A percentile compares a stretch with the other conserved stretches of the same genome.
Conservation (phyloP, 768 basidiomycete genomes). For the Boletus bicolor region DNA sequence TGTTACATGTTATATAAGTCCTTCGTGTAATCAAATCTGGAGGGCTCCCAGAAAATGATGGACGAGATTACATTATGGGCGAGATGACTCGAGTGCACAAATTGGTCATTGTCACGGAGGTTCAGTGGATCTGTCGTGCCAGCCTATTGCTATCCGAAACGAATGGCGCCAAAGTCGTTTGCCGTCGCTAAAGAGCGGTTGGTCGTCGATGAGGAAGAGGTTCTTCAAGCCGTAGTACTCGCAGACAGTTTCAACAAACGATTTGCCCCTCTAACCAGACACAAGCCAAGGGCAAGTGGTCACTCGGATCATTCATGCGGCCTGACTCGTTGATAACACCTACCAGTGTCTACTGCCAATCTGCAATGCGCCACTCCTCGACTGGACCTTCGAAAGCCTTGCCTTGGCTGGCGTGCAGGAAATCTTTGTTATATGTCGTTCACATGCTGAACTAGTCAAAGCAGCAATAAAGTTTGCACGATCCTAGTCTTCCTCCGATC, state of each 20-base stretch:
- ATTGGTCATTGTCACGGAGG: not conserved
- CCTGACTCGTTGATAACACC: conserved; percentile 17
- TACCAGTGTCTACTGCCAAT: conserved; percentile 85
- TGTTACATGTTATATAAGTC: conserved; percentile 32
- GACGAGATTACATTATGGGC: not conserved
- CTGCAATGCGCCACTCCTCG: conserved; percentile 88
- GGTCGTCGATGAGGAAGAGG: conserved; percentile 72
- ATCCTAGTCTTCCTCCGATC: conserved; percentile 11
- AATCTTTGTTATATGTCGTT: conserved; percentile 92
- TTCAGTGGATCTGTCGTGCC: not conserved
- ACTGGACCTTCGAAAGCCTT: conserved; percentile 96
- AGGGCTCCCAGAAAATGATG: conserved; percentile 7
- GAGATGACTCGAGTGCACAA: conserved; percentile 23
- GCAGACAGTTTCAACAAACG: conserved; percentile 96
- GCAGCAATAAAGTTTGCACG: conserved; percentile 70
- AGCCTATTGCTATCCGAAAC: not conserved
- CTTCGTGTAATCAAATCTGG: conserved; percentile 31
- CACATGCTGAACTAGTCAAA: conserved; percentile 84
- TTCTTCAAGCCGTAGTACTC: conserved; percentile 91
- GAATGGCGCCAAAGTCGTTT: conserved; percentile 65
- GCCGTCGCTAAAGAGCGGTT: conserved; percentile 59
- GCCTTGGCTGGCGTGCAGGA: conserved; percentile 94
- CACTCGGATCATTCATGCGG: conserved; percentile 6
- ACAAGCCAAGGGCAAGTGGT: conserved; percentile 75
- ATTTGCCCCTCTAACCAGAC: conserved; percentile 85